Evolutionary conservation across 139 green algal species (phyloP).

Genomic region (Spirogloea muscicola): DNA sequence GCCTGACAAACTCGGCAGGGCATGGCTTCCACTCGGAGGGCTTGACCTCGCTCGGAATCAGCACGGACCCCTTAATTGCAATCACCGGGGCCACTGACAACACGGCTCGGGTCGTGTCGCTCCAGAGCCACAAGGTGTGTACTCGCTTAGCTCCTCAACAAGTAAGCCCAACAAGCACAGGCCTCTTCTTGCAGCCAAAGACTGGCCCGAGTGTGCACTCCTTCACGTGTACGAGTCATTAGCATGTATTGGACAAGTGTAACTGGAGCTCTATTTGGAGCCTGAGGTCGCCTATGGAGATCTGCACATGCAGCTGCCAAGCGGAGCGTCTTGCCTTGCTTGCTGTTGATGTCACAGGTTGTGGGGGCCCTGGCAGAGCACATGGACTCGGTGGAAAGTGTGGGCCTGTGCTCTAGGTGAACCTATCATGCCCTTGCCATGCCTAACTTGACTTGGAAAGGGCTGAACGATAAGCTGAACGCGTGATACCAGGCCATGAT

Average conservation of each 20-base stretch:
- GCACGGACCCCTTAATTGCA: conserved; percentile 1
- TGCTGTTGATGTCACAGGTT: not conserved
- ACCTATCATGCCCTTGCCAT: too few species aligned
- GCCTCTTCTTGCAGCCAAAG: too few species aligned
- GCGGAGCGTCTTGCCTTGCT: not conserved
- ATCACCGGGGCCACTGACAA: conserved; percentile 27
- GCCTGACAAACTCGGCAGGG: too few species aligned
- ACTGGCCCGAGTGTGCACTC: not conserved
- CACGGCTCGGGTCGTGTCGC: conserved; percentile 6
- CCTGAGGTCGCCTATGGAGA: not conserved
- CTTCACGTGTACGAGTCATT: not conserved
- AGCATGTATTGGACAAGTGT: not conserved
- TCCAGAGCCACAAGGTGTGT: conserved; percentile 12
- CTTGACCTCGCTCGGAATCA: conserved; percentile 67
- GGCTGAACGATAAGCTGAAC: too few species aligned
- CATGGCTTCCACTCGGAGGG: conserved; percentile 66
- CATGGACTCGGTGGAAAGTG: conserved; percentile 71
- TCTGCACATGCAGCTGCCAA: too few species aligned
- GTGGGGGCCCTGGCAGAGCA: conserved; percentile 57
- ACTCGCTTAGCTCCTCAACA: too few species aligned
- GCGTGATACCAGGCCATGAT: too few species aligned
- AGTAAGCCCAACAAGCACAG: too few species aligned
- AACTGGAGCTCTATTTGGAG: not conserved
- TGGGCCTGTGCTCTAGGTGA: conserved; percentile 49
- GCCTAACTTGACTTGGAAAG: too few species aligned